A percentile compares a stretch with the other conserved stretches of the same genome.
These are phyloP conservation scores for Pyrus communis DNA, from an alignment of 306 rosid species.

Conservation along the genomic window DNA sequence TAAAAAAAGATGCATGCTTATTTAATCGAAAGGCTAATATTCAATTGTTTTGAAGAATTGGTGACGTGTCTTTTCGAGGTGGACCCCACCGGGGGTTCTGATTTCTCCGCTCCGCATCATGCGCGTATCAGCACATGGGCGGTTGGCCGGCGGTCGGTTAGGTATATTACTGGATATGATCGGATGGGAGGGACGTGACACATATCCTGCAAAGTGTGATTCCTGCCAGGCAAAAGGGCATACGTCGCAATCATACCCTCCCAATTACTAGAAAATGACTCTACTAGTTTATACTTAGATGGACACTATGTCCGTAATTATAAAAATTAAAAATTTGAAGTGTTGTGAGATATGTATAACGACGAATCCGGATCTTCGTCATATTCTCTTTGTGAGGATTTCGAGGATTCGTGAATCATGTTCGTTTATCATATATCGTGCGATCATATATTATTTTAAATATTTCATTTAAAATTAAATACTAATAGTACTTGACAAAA, in stretches of 20 bases:
- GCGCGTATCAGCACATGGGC: slow-evolving; percentile 33
- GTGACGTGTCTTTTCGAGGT: neutral
- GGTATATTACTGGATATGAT: neutral
- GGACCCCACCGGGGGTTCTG: neutral
- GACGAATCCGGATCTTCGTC: too few species aligned
- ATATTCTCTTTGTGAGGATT: too few species aligned
- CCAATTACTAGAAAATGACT: neutral
- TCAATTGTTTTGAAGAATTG: neutral
- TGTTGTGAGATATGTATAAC: too few species aligned
- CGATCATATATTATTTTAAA: too few species aligned
- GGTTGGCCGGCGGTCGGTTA: slow-evolving; percentile 16
- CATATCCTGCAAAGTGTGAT: neutral
- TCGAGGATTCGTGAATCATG: accelerated
- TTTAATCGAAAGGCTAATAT: neutral
- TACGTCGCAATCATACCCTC: neutral
- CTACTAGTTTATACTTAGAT: neutral
- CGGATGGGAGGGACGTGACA: neutral
- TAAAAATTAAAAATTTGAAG: too few species aligned
- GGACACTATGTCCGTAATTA: neutral
- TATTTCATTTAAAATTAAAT: too few species aligned
- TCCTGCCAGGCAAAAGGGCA: neutral
- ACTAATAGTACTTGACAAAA: too few species aligned
- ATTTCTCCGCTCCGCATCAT: slow-evolving; percentile 11
- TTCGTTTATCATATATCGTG: too few species aligned
- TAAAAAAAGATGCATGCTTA: neutral